phyloP scores from a whole-genome alignment of 176 grass and related monocot genomes.

The Pontederia paniculata region DNA sequence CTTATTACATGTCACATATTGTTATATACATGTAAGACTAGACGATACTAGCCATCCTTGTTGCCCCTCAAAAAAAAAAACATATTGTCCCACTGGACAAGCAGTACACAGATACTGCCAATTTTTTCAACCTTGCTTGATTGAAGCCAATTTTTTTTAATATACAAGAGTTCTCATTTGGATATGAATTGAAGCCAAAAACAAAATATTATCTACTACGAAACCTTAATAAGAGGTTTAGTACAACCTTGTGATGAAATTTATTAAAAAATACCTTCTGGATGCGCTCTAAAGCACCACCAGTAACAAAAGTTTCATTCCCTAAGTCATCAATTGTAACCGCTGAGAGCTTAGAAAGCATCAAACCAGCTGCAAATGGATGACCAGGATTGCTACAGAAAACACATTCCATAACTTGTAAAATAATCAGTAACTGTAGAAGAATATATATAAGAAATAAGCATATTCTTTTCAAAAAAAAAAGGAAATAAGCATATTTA shows the following conservation, averaged over 20 bases:
- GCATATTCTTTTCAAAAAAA: no score
- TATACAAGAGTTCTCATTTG: no score
- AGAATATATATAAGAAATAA: constrained; percentile 17
- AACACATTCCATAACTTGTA: constrained; percentile 24
- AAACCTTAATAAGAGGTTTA: neutral
- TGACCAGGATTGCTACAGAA: constrained; percentile 91
- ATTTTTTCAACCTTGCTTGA: no score
- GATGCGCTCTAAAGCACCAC: constrained; percentile 71
- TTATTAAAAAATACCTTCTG: constrained; percentile 51
- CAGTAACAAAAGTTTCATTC: constrained; percentile 88
- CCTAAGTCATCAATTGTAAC: constrained; percentile 82
- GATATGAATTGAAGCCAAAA: no score
- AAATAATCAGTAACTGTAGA: constrained; percentile 9
- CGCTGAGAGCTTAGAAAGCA: constrained; percentile 75
- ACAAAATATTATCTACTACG: neutral
- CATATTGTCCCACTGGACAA: no score
- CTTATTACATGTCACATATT: no score
- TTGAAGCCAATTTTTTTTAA: no score
- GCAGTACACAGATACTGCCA: no score
- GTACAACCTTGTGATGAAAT: constrained; percentile 2
- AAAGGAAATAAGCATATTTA: constrained; percentile 21
- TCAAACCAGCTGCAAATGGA: constrained; percentile 78
- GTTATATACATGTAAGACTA: no score
- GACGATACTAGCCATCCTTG: no score
- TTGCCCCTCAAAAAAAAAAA: no score